Evolutionary conservation across 345 rosid genomes (phyloP), one percentile per base, ranked within the genome.

Genomic region (Kandelia obovata): DNA sequence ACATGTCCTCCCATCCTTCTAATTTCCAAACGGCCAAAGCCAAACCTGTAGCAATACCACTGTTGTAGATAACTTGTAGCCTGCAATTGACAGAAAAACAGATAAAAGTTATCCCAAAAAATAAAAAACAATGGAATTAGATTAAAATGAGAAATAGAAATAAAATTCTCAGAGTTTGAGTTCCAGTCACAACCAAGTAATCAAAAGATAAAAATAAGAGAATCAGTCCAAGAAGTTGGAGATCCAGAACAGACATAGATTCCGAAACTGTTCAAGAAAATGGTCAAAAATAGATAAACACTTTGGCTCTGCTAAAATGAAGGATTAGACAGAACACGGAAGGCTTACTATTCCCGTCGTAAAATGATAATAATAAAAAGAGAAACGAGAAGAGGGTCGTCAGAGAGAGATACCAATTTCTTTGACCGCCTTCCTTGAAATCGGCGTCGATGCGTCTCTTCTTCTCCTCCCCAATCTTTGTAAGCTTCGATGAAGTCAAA

Each of bases 381-480:
- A 26, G 11, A 30, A 26, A 26, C 1, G 19, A 49, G 6, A 9
- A 13, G 59, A 23, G 23, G 5, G 19, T 39, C 16, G 7, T 35
- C 2, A 31, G 34, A 68, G 61, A 66, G 28, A 1, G 10, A 23
- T 81, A 94, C 99, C 97, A 95, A 75, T 94, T 88, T 70, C 99
- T 79, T 77, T 94, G 98, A 2, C 98, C 98, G 6, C 98, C 96
- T 74, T 91, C 93, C 79, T 89, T 95, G 69, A 91, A 95, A 47
- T 89, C 96, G 67, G 85, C 87, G 70, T 89, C 97, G 30, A 91
- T 77, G 26, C 65, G 81, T 64, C 87, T 85, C 85, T 95, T 95
- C 84, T 80, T 91, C 53, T 89, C 96, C 78, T 83, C 88, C 6
- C 99, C 99, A 55, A 92, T 84, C 69, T 89, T 91, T 10, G 99